Evolutionary conservation across 2,329 filamentous ascomycete genomes (phyloP), one percentile per base, ranked within the genome.

Genomic region (Pestalotiopsis sp.): DNA sequence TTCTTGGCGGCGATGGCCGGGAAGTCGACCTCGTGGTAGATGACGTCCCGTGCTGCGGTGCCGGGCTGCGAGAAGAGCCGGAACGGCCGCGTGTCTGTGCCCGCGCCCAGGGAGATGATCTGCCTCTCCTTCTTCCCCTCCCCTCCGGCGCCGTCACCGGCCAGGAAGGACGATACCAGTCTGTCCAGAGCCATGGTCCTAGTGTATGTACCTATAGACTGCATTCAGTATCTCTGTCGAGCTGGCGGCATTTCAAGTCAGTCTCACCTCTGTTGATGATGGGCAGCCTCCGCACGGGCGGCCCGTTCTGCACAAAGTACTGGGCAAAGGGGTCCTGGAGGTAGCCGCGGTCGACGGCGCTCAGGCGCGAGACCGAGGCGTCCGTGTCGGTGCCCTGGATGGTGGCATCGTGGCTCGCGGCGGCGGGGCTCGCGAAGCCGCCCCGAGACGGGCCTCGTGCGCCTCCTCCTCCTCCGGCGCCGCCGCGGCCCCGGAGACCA

Each of bases 11-110:
- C 91, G 67, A 95, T 94, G 25, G 87, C 80, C 0, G 92, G 86
- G 75, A 98, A 98, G 80, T 99, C 96, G 68, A 99, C 84, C 79
- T 99, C 96, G 79, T 98, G 95, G 79, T 98, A 99, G 68, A 92
- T 78, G 20, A 97, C 79, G 13, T 80, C 75, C 14, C 75, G 68
- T 4, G 75, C 71, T 5, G 69, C 66, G 0, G 82, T 71, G 6
- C 70, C 66, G 0, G 82, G 78, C 17, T 82, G 78, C 9, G 87
- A 80, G 69, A 93, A 86, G 1, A 98, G 82, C 23, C 93, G 90
- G 76, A 98, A 94, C 69, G 91, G 92, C 17, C 96, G 89, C 6
- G 96, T 98, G 78, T 99, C 96, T 12, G 95, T 97, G 27, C 96
- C 96, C 17, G 96, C 95, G 38, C 96, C 96, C 0, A 99, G 87